Base-by-base conservation (phyloP, 2,329 filamentous ascomycete species). In the Ophiostoma sp. region DNA sequence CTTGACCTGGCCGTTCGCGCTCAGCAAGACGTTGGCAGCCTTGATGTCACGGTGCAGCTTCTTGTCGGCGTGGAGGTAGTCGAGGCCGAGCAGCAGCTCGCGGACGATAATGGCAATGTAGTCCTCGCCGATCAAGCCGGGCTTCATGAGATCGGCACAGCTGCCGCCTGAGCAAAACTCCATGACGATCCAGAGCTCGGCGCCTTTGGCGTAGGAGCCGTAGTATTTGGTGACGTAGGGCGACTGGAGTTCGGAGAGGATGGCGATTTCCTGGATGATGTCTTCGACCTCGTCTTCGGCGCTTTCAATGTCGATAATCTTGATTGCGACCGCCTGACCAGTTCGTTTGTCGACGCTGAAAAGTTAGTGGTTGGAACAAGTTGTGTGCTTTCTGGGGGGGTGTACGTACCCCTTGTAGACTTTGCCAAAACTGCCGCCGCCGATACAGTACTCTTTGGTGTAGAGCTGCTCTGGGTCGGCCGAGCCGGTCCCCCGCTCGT, bases 281-380 rank as follows among this genome's bases (percentile, higher is more conserved):
- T 99, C 96, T 85, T 98, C 96, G 78, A 99, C 95, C 84, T 99
- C 96, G 82, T 99, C 96, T 83, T 99, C 96, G 79, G 96, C 96
- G 84, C 96, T 98, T 83, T 99, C 96, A 77, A 99, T 96, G 80
- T 99, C 96, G 81, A 99, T 98, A 79, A 99, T 88, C 83, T 99
- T 99, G 86, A 99, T 99, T 36, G 96, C 96, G 69, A 99, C 96
- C 15, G 95, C 92, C 80, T 97, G 92, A 50, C 96, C 96, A 22
- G 92, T 97, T 70, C 93, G 90, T 80, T 96, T 97, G 84, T 98
- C 95, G 77, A 98, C 93, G 74, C 93, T 96, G 78, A 22, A n/a
- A 48, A 11, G 70, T 77, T 69, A 78, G 77, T 25, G n/a, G 36
- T n/a, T 17, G 9, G 2, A 0, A 15, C 39, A 12, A 25, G 39